A percentile compares a stretch with the other conserved stretches of the same genome.
These are phyloP conservation scores for Cladobotryum protrusum DNA, from an alignment of 2,329 filamentous ascomycete genomes.

Conservation along the genomic window DNA sequence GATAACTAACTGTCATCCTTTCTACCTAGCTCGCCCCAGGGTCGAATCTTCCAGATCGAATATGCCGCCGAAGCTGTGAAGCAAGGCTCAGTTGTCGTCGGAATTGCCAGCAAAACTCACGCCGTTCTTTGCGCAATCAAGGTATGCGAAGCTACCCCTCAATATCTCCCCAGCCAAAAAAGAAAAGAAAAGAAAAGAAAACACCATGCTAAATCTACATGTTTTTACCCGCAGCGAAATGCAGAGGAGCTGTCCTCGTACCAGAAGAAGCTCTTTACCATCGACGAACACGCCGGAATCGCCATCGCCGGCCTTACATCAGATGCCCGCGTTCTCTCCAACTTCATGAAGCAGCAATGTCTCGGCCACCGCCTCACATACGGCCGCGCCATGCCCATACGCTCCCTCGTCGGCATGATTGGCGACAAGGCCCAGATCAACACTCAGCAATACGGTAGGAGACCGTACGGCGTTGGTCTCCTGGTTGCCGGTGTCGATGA, in stretches of 20 bases:
- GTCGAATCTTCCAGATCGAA: conserved; percentile 98
- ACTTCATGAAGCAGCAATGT: conserved; percentile 99
- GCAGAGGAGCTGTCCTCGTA: conserved; percentile 99
- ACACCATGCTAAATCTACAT: not conserved
- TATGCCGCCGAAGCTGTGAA: conserved; percentile 98
- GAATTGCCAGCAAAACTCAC: conserved; percentile 96
- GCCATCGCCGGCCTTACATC: conserved; percentile 95
- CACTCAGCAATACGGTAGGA: conserved; percentile 94
- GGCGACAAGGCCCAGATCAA: conserved; percentile 96
- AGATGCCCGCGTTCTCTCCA: conserved; percentile 96
- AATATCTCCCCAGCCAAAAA: not conserved
- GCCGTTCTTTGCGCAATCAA: conserved; percentile 93
- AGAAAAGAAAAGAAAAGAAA: too few species aligned
- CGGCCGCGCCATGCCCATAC: conserved; percentile 85
- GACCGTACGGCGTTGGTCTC: conserved; percentile 91
- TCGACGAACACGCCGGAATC: conserved; percentile 93
- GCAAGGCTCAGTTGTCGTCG: conserved; percentile 96
- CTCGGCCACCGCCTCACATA: conserved; percentile 94
- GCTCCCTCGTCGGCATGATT: conserved; percentile 84
- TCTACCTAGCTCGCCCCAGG: conserved; percentile 78
- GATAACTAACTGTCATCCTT: conserved; percentile 11
- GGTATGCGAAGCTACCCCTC: conserved; percentile 45
- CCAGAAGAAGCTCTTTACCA: conserved; percentile 97
- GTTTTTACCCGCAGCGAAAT: conserved; percentile 67
- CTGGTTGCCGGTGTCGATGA: conserved; percentile 92